Evolutionary conservation across 2,329 filamentous ascomycete species (phyloP), one percentile per base, ranked within the genome.

Genomic region (Daldinia sp.): DNA sequence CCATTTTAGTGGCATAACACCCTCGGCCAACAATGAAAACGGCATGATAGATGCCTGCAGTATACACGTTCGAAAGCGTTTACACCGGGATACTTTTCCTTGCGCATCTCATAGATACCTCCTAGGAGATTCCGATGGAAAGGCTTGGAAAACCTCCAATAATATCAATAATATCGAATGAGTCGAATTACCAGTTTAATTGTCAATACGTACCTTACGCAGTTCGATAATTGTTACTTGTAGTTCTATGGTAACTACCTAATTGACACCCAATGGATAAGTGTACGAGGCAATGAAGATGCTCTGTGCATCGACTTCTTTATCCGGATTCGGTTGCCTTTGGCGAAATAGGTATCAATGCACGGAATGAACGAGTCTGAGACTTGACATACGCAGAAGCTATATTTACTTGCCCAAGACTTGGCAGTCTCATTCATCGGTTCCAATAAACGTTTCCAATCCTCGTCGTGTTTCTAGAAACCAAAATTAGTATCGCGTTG

Each of bases 241-340:
- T 11, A 25, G 3, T 15, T 9, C 15, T n/a, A 23, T 3, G 13
- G n/a, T 13, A 17, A 4, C 9, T 41, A 37, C 43, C 13, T 30
- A 34, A 23, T 19, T 21, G 39, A 15, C 32, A 34, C 32, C 21
- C 32, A 41, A 41, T 34, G 25, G 17, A 23, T 9, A 19, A n/a
- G n/a, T n/a, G n/a, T n/a, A n/a, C n/a, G n/a, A n/a, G 13, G 13
- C 29, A 21, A n/a, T 30, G 30, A 21, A 23, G 27, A 52, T 30
- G 13, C 25, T 45, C 17, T 39, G 21, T 9, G 13, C 29, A 8
- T 23, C 27, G 6, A 19, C n/a, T 56, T 41, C 39, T 34, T 47
- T 51, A 45, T 57, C 65, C 62, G 62, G 62, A 67, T 67, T 65
- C 58, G 58, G 65, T 13, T 51, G 43, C 41, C 41, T 57, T 53